A percentile compares a stretch with the other conserved stretches of the same genome.
Evolutionary conservation across 805 yeast species (phyloP).

Genomic region (Saturnispora serradocipensis): DNA sequence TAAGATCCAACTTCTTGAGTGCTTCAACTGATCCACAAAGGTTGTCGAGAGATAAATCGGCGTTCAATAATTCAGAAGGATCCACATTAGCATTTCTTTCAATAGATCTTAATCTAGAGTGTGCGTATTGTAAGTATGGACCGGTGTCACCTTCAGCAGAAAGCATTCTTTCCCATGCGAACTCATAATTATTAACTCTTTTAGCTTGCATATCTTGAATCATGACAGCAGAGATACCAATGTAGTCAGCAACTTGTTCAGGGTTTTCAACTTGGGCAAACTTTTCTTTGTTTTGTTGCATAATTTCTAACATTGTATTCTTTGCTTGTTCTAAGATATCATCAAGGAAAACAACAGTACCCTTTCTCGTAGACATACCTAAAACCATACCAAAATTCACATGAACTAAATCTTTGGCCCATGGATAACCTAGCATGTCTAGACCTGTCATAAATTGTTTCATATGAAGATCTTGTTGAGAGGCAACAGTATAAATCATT

Average conservation of each 20-base stretch:
- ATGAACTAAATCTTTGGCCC: conserved; percentile 74
- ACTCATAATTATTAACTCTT: conserved; percentile 91
- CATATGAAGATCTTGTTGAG: conserved; percentile 90
- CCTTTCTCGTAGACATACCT: conserved; percentile 98
- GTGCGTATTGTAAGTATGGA: conserved; percentile 97
- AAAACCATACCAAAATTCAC: conserved; percentile 95
- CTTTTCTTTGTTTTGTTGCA: conserved; percentile 85
- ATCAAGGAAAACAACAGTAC: conserved; percentile 97
- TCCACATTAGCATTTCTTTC: conserved; percentile 70
- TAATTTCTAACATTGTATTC: conserved; percentile 91
- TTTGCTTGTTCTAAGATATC: conserved; percentile 88
- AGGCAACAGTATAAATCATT: conserved; percentile 92
- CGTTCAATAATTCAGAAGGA: conserved; percentile 19
- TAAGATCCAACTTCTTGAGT: conserved; percentile 17
- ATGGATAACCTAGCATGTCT: conserved; percentile 79
- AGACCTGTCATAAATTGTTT: conserved; percentile 92
- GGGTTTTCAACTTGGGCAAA: conserved; percentile 91
- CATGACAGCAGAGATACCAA: conserved; percentile 97
- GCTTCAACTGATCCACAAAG: conserved; percentile 24
- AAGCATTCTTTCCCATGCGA: conserved; percentile 96
- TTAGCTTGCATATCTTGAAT: conserved; percentile 98
- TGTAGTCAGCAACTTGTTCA: conserved; percentile 86
- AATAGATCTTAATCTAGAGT: conserved; percentile 90
- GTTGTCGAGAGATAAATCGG: conserved; percentile 25
- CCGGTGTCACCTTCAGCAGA: conserved; percentile 99